phyloP scores from a whole-genome alignment of 306 rosid species.

The Mimosa pudica region DNA sequence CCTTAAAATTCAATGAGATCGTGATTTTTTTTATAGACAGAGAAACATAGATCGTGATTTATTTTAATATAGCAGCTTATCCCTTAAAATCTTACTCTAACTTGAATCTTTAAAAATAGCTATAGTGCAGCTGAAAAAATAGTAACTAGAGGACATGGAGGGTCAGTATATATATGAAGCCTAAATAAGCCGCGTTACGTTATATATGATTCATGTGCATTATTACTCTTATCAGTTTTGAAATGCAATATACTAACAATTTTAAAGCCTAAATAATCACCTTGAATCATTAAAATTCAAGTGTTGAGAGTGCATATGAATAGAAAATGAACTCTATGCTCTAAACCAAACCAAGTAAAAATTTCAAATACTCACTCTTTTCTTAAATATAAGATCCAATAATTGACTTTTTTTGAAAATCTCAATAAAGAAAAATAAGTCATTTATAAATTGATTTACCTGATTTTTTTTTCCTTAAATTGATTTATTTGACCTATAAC shows the following conservation, averaged over 20 bases:
- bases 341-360: neutral
- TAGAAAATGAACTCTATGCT: neutral
- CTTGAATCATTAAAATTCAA: neutral
- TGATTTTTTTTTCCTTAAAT: too few species aligned
- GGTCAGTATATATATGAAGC: neutral
- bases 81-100: neutral
- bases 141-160: too few species aligned
- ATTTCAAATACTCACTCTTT: too few species aligned
- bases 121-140: neutral
- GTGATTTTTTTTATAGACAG: neutral
- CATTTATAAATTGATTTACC: too few species aligned
- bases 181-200: neutral
- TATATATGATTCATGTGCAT: neutral
- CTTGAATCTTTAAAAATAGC: neutral
- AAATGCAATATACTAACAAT: too few species aligned
- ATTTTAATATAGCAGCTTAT: neutral
- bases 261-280: too few species aligned
- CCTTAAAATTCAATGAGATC: neutral
- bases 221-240: neutral
- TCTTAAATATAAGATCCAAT: too few species aligned
- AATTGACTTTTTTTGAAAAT: too few species aligned
- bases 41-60: too few species aligned
- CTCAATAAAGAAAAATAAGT: too few species aligned
- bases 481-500: too few species aligned
- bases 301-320: neutral